Evolutionary conservation across 306 rosid species (phyloP), one percentile per base, ranked within the genome.

Genomic region (Casuarina cunninghamiana): DNA sequence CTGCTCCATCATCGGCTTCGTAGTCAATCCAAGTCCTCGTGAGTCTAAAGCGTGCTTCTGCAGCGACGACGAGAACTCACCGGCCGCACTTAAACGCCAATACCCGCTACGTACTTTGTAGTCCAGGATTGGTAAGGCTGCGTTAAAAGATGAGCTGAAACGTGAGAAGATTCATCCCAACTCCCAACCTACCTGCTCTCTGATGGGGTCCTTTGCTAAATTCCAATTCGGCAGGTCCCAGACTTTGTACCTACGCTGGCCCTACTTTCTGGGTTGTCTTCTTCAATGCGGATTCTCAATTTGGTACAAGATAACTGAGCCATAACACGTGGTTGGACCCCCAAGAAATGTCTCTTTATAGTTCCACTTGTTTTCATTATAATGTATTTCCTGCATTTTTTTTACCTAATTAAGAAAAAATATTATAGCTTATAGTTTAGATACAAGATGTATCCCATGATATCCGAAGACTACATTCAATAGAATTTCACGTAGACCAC

Each of bases 111-210:
- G 32, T 26, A 26, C 32, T 26, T 26, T 26, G 32, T 26, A 26
- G 32, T 65, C 41, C 44, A 46, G 4, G 21, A 76, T 81, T 80
- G 45, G 38, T 19, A 13, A 46, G 32, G 32, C 32, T 26, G 32
- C 32, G 32, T 26, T 26, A 26, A 26, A 26, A 26, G 32, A 26
- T 26, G 32, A 26, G 32, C 32, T 26, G 32, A 26, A 26, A 26
- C 32, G 32, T 26, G 32, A 26, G 32, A 26, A 26, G 32, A 26
- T 26, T 26, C 32, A 69, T 19, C 49, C 80, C 87, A 83, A 80
- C 86, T 82, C 41, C 77, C 88, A 73, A 76, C 78, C 84, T 76
- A 87, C 80, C 81, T 66, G 72, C 72, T 71, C 62, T 35, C n/a
- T 15, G 1, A 45, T 55, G 76, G 80, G 86, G 77, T 80, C 85